Percentiles rank a stretch among this genome's conserved stretches.
Conservation (phyloP, 139 green algal species). For the Chlorella sp. region DNA sequence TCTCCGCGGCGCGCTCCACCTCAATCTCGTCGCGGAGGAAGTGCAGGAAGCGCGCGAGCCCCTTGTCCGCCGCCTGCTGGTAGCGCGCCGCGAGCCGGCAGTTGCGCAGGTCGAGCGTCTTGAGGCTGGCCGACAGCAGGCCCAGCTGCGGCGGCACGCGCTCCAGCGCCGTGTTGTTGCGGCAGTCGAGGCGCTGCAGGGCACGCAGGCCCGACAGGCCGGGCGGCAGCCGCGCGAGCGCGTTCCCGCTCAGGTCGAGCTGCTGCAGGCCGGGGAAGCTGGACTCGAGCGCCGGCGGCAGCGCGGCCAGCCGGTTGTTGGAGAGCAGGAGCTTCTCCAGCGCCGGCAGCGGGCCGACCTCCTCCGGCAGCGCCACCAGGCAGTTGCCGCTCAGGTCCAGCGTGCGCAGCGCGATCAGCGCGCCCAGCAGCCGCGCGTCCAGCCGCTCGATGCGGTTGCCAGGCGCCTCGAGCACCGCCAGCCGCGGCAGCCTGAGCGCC, state of each 20-base stretch:
- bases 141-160: too few species aligned
- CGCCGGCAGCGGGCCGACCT: slow-evolving; percentile 51
- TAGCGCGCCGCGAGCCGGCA: slow-evolving; percentile 77
- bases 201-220: slow-evolving; percentile 21
- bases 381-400: slow-evolving; percentile 80
- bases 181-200: slow-evolving; percentile 25
- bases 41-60: slow-evolving; percentile 72
- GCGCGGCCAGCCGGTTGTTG: slow-evolving; percentile 76
- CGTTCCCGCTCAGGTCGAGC: slow-evolving; percentile 83
- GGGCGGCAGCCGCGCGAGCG: slow-evolving; percentile 45
- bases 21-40: slow-evolving; percentile 89
- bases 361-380: slow-evolving; percentile 61
- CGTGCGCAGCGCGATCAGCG: background rate
- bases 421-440: slow-evolving; percentile 48
- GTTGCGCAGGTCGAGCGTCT: too few species aligned
- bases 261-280: slow-evolving; percentile 63
- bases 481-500: background rate
- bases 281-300: slow-evolving; percentile 78
- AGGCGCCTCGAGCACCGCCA: slow-evolving; percentile 67
- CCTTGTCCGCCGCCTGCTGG: slow-evolving; percentile 73
- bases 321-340: slow-evolving; percentile 70
- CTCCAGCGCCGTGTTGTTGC: slow-evolving; percentile 84
- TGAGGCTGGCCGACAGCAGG: too few species aligned
- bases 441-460: slow-evolving; percentile 78
- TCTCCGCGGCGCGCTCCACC: slow-evolving; percentile 77